Percentiles rank a stretch among this genome's conserved stretches.
phyloP scores from a whole-genome alignment of 345 rosid species.

The Rhodamnia rubescens region DNA sequence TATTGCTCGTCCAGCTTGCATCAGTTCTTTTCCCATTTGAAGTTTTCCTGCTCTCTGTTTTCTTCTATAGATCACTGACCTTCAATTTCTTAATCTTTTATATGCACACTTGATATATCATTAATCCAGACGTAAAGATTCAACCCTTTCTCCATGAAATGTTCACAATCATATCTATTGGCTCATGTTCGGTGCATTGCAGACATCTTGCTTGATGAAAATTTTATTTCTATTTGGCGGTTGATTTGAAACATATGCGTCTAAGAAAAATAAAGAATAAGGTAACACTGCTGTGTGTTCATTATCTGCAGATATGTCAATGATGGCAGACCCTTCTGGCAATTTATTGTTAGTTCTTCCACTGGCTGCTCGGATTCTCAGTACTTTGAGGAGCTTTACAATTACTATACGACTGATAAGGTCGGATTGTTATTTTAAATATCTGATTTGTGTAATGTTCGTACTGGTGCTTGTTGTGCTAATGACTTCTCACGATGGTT shows the following conservation, averaged over 20 bases:
- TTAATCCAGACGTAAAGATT: background rate
- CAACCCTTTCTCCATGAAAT: background rate
- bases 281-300: background rate
- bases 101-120: background rate
- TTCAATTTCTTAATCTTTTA: background rate
- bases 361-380: slow-evolving; percentile 85
- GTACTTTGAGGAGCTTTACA: slow-evolving; percentile 89
- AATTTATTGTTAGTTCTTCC: slow-evolving; percentile 72
- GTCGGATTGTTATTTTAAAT: slow-evolving; percentile 12
- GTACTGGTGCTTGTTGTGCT: background rate
- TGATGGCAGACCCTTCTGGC: slow-evolving; percentile 96
- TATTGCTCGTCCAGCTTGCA: background rate
- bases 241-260: background rate
- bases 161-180: background rate
- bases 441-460: background rate
- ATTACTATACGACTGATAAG: slow-evolving; percentile 75
- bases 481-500: background rate
- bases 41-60: background rate
- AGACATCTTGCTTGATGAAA: background rate
- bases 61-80: background rate
- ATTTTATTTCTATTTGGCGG: background rate
- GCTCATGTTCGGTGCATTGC: background rate
- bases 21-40: background rate
- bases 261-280: background rate
- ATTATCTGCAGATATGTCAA: slow-evolving; percentile 62